phyloP scores from a whole-genome alignment of 1,284 basidiomycete species.

The Melampsora americana region DNA sequence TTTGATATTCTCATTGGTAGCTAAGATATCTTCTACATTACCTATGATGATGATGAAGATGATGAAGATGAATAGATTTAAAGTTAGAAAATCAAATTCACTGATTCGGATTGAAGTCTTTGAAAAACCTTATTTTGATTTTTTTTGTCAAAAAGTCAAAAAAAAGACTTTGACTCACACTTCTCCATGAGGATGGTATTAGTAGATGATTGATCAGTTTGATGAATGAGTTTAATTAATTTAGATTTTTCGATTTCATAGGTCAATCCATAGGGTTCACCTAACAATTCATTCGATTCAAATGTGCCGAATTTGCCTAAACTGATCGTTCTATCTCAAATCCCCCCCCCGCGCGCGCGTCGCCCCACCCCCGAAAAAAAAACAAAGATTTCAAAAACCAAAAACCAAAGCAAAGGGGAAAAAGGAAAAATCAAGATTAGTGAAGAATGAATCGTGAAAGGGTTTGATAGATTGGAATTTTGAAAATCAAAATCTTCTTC shows the following conservation, averaged over 20 bases:
- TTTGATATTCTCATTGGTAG: conserved; percentile 54
- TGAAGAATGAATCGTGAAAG: neutral
- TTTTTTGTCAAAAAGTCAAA: too few relatives aligned
- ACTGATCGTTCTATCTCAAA: conserved; percentile 50
- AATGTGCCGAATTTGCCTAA: conserved; percentile 54
- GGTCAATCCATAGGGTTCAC: conserved; percentile 52
- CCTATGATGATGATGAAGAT: neutral
- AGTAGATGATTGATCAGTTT: too few relatives aligned
- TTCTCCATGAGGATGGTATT: too few relatives aligned
- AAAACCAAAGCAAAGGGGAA: too few relatives aligned
- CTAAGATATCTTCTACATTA: conserved; percentile 50
- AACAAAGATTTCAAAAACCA: neutral
- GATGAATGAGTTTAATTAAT: neutral
- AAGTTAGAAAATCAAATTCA: too few relatives aligned
- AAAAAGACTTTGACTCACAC: too few relatives aligned
- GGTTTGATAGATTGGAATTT: too few relatives aligned
- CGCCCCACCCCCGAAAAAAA: too few relatives aligned
- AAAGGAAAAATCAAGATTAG: neutral
- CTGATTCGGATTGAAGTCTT: neutral
- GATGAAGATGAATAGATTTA: too few relatives aligned
- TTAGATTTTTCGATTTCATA: conserved; percentile 50
- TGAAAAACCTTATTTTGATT: neutral
- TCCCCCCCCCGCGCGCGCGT: too few relatives aligned
- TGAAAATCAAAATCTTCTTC: neutral
- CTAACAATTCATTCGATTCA: conserved; percentile 51